Percentiles rank a stretch among this genome's conserved stretches.
phyloP scores from a whole-genome alignment of 306 rosid species.

The Inga laurina region DNA sequence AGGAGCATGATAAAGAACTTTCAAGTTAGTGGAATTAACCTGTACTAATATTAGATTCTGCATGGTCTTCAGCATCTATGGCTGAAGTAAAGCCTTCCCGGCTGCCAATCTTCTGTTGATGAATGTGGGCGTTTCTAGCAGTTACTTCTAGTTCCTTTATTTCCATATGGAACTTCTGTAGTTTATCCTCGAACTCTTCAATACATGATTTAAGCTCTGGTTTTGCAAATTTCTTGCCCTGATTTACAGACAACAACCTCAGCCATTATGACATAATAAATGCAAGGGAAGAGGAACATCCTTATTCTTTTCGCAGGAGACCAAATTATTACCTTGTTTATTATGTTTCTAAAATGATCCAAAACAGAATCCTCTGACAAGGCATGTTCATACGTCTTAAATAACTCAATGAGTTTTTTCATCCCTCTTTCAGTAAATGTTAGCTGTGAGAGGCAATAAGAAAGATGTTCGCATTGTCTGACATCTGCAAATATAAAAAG shows the following conservation, averaged over 20 bases:
- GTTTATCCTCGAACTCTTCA: conserved; percentile 95
- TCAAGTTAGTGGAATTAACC: conserved; percentile 48
- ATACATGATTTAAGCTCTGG: conserved; percentile 74
- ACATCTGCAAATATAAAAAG: conserved; percentile 53
- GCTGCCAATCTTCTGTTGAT: conserved; percentile 61
- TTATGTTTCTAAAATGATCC: conserved; percentile 76
- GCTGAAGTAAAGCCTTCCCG: conserved; percentile 40
- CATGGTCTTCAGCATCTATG: conserved; percentile 42
- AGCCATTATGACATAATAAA: conserved; percentile 11
- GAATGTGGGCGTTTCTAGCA: conserved; percentile 78
- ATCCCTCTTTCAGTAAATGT: conserved; percentile 92
- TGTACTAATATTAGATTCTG: conserved; percentile 54
- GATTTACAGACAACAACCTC: conserved; percentile 32
- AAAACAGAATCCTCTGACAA: conserved; percentile 82
- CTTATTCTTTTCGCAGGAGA: conserved; percentile 38
- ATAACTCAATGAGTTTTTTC: conserved; percentile 82
- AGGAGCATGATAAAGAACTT: conserved; percentile 4
- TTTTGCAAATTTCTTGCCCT: conserved; percentile 95
- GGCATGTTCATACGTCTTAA: conserved; percentile 80
- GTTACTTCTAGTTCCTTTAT: conserved; percentile 86
- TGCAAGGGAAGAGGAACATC: conserved; percentile 15
- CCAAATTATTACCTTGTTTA: conserved; percentile 68
- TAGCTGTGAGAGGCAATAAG: conserved; percentile 96
- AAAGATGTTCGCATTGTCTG: conserved; percentile 80
- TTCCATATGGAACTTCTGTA: conserved; percentile 75